Conservation (phyloP, 2,329 filamentous ascomycete species). For the Thermothelomyces thermophilus region DNA sequence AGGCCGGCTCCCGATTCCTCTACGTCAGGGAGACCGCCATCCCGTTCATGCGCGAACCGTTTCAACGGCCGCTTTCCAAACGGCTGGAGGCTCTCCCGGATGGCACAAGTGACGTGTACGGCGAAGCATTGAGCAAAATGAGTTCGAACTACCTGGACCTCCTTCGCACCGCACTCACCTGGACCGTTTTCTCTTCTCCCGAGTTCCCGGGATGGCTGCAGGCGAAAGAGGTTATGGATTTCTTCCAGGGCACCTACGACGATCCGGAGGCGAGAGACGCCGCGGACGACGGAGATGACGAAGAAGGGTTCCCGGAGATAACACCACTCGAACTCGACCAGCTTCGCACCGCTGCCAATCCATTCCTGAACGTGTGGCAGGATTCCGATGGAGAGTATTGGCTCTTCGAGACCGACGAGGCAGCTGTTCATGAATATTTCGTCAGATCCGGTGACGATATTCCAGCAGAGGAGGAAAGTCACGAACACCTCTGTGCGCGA, state of each 20-base stretch:
- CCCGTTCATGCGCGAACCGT: constrained; percentile 21
- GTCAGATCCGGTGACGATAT: not conserved
- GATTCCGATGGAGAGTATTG: constrained; percentile 2
- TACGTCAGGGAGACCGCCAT: constrained; percentile 20
- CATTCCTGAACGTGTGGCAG: constrained; percentile 13
- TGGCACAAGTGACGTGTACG: constrained; percentile 17
- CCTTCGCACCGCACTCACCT: constrained; percentile 20
- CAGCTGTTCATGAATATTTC: constrained; percentile 13
- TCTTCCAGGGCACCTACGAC: constrained; percentile 19
- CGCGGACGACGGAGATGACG: not conserved
- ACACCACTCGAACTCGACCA: constrained; percentile 19
- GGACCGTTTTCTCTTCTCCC: constrained; percentile 10
- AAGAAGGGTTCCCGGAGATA: constrained; percentile 5
- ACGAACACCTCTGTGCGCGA: constrained; percentile 12
- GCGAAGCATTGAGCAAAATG: constrained; percentile 16
- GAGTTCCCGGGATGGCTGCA: not conserved
- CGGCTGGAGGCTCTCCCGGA: constrained; percentile 17
- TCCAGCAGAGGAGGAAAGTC: constrained; percentile 2
- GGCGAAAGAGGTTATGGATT: constrained; percentile 21
- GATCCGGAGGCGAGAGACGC: not conserved
- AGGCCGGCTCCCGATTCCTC: constrained; percentile 16
- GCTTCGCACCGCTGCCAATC: constrained; percentile 14
- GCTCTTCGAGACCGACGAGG: constrained; percentile 6
- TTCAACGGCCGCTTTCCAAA: constrained; percentile 18
- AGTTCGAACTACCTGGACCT: constrained; percentile 22